Evolutionary conservation across 345 rosid species (phyloP), one percentile per base, ranked within the genome.

Genomic region (Passiflora organensis): DNA sequence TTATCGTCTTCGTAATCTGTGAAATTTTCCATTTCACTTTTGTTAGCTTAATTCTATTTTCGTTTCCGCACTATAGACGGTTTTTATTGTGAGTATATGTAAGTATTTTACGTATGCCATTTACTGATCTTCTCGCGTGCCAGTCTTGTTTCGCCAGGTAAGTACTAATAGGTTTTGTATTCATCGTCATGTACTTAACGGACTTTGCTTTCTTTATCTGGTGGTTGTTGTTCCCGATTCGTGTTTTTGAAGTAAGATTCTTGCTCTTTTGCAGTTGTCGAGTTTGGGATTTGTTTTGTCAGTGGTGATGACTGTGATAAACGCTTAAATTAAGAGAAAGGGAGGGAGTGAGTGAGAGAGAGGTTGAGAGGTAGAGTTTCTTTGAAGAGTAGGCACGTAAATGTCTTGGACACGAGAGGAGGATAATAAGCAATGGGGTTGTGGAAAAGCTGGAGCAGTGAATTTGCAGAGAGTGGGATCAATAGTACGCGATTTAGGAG

Each of bases 401-500:
- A 69, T 90, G 97, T 76, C 81, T 77, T 77, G 82, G 65, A 83
- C 70, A 32, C 77, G 75, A 55, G 75, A 66, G 45, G 69, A 57
- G 43, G 79, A 64, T 42, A 55, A 20, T 48, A 66, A 72, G 74
- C 86, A 80, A 78, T 84, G 97, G 89, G 70, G 75, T 48, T 90
- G 86, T 65, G 81, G 85, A 68, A 82, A 72, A 72, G 60, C 78
- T 2, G 74, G 80, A 36, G 55, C 82, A 2, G 77, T 78, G 65
- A 84, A 77, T 78, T 76, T 89, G 58, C 84, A 84, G 58, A 82
- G 75, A 65, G 89, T 89, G 48, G 72, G 89, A 70, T 82, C 84
- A 21, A 57, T 86, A 21, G 91, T 84, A 42, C 88, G 90, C 54
- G 86, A 84, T 56, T 76, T 90, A 66, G 83, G 95, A 68, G 86